Conservation (phyloP, 805 yeast genomes). For the Candida morakotiae region DNA sequence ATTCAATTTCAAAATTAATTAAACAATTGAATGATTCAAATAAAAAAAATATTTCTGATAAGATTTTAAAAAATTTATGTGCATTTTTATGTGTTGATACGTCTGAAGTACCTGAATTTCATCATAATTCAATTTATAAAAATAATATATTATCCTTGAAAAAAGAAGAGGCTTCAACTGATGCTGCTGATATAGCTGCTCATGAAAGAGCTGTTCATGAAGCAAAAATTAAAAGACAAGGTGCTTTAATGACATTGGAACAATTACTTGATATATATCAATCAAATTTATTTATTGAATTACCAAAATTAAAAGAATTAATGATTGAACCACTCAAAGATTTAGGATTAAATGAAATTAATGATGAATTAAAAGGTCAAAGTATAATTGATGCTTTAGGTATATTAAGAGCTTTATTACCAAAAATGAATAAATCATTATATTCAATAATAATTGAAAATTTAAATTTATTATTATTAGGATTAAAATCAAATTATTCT, state of each 20-base stretch:
- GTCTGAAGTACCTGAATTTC: constrained; percentile 90
- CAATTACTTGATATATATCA: constrained; percentile 52
- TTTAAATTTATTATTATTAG: constrained; percentile 44
- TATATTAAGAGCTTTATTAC: constrained; percentile 68
- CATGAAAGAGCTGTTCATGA: constrained; percentile 63
- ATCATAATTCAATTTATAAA: constrained; percentile 51
- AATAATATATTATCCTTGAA: constrained; percentile 66
- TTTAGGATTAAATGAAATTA: constrained; percentile 25
- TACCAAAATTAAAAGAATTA: constrained; percentile 63
- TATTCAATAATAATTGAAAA: constrained; percentile 45
- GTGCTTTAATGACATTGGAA: constrained; percentile 72
- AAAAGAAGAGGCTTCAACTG: constrained; percentile 69
- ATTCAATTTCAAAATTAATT: constrained; percentile 62
- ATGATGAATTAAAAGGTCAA: constrained; percentile 61
- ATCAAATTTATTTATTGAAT: constrained; percentile 47
- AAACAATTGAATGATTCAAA: constrained; percentile 50
- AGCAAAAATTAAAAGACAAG: constrained; percentile 79
- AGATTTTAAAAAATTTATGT: constrained; percentile 84
- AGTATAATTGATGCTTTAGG: constrained; percentile 83
- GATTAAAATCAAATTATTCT: constrained; percentile 64
- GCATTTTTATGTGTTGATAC: constrained; percentile 95
- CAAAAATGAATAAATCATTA: constrained; percentile 49
- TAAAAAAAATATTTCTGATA: constrained; percentile 77
- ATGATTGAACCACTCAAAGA: constrained; percentile 63
- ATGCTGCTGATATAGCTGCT: constrained; percentile 56